Evolutionary conservation across 164 flowering plant species (phyloP).

Genomic region (Saururus chinensis): DNA sequence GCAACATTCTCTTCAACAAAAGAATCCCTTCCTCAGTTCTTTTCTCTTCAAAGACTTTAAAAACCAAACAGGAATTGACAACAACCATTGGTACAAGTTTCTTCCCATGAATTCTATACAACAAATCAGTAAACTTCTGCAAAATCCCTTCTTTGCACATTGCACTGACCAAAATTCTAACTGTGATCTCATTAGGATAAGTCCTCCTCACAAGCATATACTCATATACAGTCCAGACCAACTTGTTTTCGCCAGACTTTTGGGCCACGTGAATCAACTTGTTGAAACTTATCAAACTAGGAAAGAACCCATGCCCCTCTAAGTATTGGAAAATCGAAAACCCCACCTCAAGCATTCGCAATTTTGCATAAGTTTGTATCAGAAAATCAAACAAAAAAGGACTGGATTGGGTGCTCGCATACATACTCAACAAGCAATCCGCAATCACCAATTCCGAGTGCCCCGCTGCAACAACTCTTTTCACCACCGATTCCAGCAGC

Average conservation of each 20-base stretch:
- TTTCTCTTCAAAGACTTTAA: conserved; percentile 44
- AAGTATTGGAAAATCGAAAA: conserved; percentile 43
- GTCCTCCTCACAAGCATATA: conserved; percentile 43
- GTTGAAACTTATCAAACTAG: conserved; percentile 52
- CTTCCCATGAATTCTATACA: conserved; percentile 59
- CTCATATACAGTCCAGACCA: conserved; percentile 75
- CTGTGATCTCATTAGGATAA: conserved; percentile 59
- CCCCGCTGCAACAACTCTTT: conserved; percentile 3
- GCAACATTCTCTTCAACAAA: conserved; percentile 61
- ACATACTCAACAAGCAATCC: conserved; percentile 39
- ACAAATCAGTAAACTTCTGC: conserved; percentile 31
- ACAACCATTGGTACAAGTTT: conserved; percentile 53
- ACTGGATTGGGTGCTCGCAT: conserved; percentile 21
- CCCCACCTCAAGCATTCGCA: conserved; percentile 48
- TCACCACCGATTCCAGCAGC: conserved; percentile 47
- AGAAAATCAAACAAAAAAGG: conserved; percentile 66
- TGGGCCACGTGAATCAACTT: conserved; percentile 43
- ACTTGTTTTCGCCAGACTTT: conserved; percentile 29
- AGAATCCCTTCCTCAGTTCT: conserved; percentile 46
- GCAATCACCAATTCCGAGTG: conserved; percentile 20
- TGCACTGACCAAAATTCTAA: conserved; percentile 39
- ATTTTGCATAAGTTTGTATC: conserved; percentile 53
- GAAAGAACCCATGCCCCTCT: conserved; percentile 42
- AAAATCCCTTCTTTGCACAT: conserved; percentile 75
- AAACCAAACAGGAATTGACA: conserved; percentile 56